Evolutionary conservation across 352 stramenopile genomes (phyloP).

Genomic region (Globisporangium solare): DNA sequence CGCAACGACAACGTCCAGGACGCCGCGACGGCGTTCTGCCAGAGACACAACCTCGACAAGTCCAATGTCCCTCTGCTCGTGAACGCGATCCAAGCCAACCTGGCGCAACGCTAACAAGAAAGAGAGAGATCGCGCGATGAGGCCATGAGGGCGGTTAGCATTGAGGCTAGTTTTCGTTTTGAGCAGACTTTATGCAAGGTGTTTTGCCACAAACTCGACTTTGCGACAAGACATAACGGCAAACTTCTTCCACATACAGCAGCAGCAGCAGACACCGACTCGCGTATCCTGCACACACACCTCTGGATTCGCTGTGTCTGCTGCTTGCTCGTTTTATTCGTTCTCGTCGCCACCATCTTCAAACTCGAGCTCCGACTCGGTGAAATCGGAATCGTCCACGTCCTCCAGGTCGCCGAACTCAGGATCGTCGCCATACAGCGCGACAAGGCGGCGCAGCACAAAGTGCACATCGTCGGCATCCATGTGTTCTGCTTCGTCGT

Average conservation of each 20-base stretch:
- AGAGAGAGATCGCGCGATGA: neutral
- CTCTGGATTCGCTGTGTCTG: no score
- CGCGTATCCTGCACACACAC: no score
- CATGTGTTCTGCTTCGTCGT: neutral
- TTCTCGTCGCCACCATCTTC: constrained; percentile 16
- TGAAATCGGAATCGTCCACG: constrained; percentile 8
- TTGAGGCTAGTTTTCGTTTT: no score
- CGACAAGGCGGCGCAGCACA: neutral
- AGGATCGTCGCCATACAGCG: neutral
- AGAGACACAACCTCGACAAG: constrained; percentile 41
- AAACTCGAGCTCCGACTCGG: constrained; percentile 4
- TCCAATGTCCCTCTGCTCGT: constrained; percentile 57
- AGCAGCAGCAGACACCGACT: no score
- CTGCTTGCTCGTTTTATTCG: constrained; percentile 6
- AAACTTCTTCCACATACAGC: no score
- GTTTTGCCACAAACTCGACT: no score
- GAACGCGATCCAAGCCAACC: constrained; percentile 46
- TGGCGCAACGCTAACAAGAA: constrained; percentile 27
- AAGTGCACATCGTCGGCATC: neutral
- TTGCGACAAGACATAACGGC: no score
- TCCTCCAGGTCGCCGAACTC: neutral
- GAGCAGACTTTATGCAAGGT: no score
- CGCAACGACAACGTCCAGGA: constrained; percentile 43
- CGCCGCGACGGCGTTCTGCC: constrained; percentile 52
- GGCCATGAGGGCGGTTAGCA: no score